Percentiles rank a stretch among this genome's conserved stretches.
Evolutionary conservation across 768 basidiomycete species (phyloP).

Genomic region (Leucocoprinus sp.): DNA sequence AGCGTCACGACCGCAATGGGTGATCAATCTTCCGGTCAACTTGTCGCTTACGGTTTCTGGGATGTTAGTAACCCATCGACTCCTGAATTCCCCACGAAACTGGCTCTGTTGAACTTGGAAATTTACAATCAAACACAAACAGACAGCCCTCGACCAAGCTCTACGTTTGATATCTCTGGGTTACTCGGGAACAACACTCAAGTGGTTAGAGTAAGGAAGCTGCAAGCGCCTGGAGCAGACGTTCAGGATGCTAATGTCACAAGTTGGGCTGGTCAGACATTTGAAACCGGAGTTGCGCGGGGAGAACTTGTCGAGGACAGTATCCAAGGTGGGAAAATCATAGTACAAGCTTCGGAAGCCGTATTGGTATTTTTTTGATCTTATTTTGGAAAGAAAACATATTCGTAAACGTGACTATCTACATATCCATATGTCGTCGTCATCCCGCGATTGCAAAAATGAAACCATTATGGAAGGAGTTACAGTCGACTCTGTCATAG

Average conservation of each 20-base stretch:
- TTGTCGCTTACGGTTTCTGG: conserved; percentile 48
- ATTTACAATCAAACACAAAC: conserved; percentile 42
- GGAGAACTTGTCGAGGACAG: conserved; percentile 33
- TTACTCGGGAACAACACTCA: conserved; percentile 23
- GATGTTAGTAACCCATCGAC: conserved; percentile 21
- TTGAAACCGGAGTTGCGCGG: conserved; percentile 30
- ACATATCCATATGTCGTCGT: too few species aligned
- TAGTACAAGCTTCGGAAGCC: conserved; percentile 23
- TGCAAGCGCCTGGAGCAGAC: conserved; percentile 43
- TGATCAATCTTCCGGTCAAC: conserved; percentile 37
- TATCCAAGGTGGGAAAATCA: conserved; percentile 20
- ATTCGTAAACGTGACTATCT: background rate
- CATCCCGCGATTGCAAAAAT: too few species aligned
- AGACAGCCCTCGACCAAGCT: conserved; percentile 27
- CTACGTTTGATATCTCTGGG: conserved; percentile 39
- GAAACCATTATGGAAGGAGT: too few species aligned
- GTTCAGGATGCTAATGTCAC: conserved; percentile 34
- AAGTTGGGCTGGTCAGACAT: conserved; percentile 45
- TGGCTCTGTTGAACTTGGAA: conserved; percentile 42
- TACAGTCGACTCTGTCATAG: too few species aligned
- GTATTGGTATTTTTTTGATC: conserved; percentile 21
- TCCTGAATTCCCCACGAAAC: conserved; percentile 31
- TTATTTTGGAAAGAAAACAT: background rate
- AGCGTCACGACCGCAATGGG: conserved; percentile 43
- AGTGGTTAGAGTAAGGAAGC: conserved; percentile 28